Conservation (phyloP, 495 filamentous ascomycete species). For the Xylaria cubensis region DNA sequence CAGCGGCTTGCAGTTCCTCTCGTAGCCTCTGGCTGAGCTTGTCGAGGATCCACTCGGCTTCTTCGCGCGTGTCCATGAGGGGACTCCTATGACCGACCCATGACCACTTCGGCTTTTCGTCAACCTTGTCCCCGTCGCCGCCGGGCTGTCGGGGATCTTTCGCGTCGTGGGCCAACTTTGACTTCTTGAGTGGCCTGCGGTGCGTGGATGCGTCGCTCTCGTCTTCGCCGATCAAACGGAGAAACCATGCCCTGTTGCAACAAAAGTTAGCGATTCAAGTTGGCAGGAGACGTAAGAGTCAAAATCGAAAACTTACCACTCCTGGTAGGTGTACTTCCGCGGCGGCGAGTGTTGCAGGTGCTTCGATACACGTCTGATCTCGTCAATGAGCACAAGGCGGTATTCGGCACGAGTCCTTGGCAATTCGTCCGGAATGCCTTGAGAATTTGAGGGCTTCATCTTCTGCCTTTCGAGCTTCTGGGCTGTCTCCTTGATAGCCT, state of each 20-base stretch:
- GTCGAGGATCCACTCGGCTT: slow-evolving; percentile 83
- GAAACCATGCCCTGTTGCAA: slow-evolving; percentile 64
- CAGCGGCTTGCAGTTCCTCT: slow-evolving; percentile 53
- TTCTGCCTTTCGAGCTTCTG: not conserved
- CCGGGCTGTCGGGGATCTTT: slow-evolving; percentile 3
- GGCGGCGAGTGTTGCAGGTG: slow-evolving; percentile 65
- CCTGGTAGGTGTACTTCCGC: slow-evolving; percentile 75
- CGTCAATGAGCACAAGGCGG: slow-evolving; percentile 69
- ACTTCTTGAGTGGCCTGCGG: slow-evolving; percentile 34
- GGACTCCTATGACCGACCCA: slow-evolving; percentile 79
- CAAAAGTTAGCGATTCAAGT: slow-evolving; percentile 13
- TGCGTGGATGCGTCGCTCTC: slow-evolving; percentile 57
- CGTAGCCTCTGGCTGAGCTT: slow-evolving; percentile 63
- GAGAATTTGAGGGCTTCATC: not conserved
- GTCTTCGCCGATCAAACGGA: slow-evolving; percentile 77
- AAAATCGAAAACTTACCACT: slow-evolving; percentile 61
- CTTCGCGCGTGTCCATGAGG: slow-evolving; percentile 72
- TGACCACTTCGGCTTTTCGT: slow-evolving; percentile 60
- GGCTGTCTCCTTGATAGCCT: not conserved
- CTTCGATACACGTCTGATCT: slow-evolving; percentile 69
- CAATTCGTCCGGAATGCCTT: not conserved
- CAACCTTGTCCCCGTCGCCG: slow-evolving; percentile 8
- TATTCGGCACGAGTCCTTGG: slow-evolving; percentile 58
- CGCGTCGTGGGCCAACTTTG: slow-evolving; percentile 11
- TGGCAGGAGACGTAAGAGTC: not conserved